Evolutionary conservation across 1,284 basidiomycete genomes (phyloP).

Genomic region (Papiliotrema flavescens): DNA sequence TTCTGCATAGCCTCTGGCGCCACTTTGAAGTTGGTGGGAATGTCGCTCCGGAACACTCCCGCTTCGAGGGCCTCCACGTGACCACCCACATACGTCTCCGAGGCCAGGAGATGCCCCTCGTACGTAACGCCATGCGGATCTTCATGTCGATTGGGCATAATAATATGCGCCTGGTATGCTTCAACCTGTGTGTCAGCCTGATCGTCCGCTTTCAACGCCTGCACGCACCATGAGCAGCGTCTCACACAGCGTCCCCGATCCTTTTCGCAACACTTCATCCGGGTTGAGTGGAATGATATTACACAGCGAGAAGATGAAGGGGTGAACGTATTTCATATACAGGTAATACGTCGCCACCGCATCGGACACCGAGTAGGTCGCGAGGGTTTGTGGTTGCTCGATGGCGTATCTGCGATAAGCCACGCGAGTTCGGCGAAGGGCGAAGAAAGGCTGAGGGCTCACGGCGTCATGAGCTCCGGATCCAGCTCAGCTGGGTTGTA

Average conservation of each 20-base stretch:
- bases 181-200: constrained; percentile 65
- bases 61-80: constrained; percentile 99
- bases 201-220: not conserved
- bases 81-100: constrained; percentile 98
- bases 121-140: constrained; percentile 90
- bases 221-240: constrained; percentile 88
- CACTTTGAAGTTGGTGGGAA: constrained; percentile 92
- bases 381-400: constrained; percentile 91
- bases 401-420: constrained; percentile 71
- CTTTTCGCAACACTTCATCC: constrained; percentile 95
- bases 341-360: constrained; percentile 99
- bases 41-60: constrained; percentile 96
- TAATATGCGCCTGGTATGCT: constrained; percentile 84
- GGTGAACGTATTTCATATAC: constrained; percentile 99
- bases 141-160: constrained; percentile 98
- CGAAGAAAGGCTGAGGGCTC: constrained; percentile 49
- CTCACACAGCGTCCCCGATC: constrained; percentile 94
- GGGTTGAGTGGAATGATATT: constrained; percentile 98
- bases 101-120: constrained; percentile 91
- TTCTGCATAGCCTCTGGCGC: constrained; percentile 81
- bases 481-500: constrained; percentile 98
- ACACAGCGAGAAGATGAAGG: constrained; percentile 98
- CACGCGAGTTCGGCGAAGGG: not conserved
- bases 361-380: constrained; percentile 99
- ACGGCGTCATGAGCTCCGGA: constrained; percentile 99